phyloP scores from a whole-genome alignment of 176 grass and related monocot species.

The Otatea glauca region DNA sequence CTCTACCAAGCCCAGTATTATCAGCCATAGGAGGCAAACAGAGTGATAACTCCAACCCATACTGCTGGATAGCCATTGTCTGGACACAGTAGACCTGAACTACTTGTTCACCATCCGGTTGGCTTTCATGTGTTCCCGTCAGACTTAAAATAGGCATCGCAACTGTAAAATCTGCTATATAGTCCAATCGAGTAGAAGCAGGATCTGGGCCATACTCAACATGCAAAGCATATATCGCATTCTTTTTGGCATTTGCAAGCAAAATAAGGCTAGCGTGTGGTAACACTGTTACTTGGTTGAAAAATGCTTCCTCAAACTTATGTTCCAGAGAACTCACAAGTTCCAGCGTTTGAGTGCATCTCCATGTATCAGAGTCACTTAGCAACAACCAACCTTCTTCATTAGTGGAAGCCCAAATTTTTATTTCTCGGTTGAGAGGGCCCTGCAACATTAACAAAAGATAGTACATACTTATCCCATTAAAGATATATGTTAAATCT shows the following conservation, averaged over 20 bases:
- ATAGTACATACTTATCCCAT: background rate
- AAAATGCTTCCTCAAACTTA: slow-evolving; percentile 82
- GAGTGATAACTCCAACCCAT: slow-evolving; percentile 81
- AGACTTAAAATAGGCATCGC: slow-evolving; percentile 97
- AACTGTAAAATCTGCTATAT: slow-evolving; percentile 95
- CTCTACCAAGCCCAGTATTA: slow-evolving; percentile 54
- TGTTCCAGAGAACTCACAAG: slow-evolving; percentile 77
- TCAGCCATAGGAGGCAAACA: slow-evolving; percentile 71
- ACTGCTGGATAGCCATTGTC: slow-evolving; percentile 97
- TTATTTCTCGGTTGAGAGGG: slow-evolving; percentile 83
- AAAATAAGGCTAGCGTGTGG: slow-evolving; percentile 92
- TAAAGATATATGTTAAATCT: slow-evolving; percentile 24
- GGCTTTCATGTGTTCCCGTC: slow-evolving; percentile 65
- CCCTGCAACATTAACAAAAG: slow-evolving; percentile 59
- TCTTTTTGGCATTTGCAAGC: slow-evolving; percentile 98
- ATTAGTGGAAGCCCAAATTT: slow-evolving; percentile 81
- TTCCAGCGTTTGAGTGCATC: slow-evolving; percentile 80
- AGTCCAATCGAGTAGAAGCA: slow-evolving; percentile 78
- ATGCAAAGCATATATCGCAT: slow-evolving; percentile 96
- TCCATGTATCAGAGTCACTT: slow-evolving; percentile 82
- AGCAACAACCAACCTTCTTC: slow-evolving; percentile 85
- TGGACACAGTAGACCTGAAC: slow-evolving; percentile 97
- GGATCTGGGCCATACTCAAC: slow-evolving; percentile 75
- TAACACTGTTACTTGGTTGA: slow-evolving; percentile 90
- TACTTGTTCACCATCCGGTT: slow-evolving; percentile 66